Evolutionary conservation across 2,329 filamentous ascomycete species (phyloP).

Genomic region (Alternaria infectoria): DNA sequence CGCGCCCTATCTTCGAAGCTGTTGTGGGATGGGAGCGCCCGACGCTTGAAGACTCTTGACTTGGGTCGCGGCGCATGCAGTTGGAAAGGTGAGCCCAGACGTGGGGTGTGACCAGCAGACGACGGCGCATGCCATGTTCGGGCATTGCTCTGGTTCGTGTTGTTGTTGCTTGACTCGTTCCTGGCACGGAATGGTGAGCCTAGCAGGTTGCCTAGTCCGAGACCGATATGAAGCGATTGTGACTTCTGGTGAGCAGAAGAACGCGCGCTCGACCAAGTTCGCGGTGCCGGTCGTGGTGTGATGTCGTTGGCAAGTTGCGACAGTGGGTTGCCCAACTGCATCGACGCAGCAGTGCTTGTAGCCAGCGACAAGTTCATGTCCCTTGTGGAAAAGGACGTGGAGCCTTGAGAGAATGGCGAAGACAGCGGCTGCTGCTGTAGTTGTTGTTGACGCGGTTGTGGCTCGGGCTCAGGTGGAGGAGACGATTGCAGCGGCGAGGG

Average conservation of each 20-base stretch:
- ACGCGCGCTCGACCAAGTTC: slow-evolving; percentile 53
- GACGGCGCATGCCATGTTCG: slow-evolving; percentile 44
- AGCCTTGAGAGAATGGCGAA: slow-evolving; percentile 42
- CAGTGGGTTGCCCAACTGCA: slow-evolving; percentile 58
- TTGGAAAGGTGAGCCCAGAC: slow-evolving; percentile 61
- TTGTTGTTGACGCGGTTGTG: slow-evolving; percentile 32
- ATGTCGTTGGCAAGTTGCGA: slow-evolving; percentile 52
- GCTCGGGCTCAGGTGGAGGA: slow-evolving; percentile 42
- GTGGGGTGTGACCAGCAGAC: slow-evolving; percentile 30
- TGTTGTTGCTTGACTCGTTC: slow-evolving; percentile 34
- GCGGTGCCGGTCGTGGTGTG: slow-evolving; percentile 43
- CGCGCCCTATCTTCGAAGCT: slow-evolving; percentile 58
- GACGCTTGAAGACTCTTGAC: slow-evolving; percentile 62
- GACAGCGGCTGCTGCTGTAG: slow-evolving; percentile 45
- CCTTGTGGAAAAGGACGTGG: slow-evolving; percentile 52
- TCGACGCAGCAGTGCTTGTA: slow-evolving; percentile 58
- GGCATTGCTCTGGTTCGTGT: slow-evolving; percentile 34
- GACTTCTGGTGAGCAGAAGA: slow-evolving; percentile 60
- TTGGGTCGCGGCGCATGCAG: slow-evolving; percentile 60
- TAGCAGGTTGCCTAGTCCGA: slow-evolving; percentile 50
- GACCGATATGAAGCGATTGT: slow-evolving; percentile 56
- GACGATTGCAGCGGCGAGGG: slow-evolving; percentile 62
- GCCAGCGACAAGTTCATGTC: slow-evolving; percentile 60
- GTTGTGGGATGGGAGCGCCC: slow-evolving; percentile 57
- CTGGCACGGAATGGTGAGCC: slow-evolving; percentile 53